Evolutionary conservation across 805 yeast species (phyloP).

Genomic region (Sugiyamaella smithiae): DNA sequence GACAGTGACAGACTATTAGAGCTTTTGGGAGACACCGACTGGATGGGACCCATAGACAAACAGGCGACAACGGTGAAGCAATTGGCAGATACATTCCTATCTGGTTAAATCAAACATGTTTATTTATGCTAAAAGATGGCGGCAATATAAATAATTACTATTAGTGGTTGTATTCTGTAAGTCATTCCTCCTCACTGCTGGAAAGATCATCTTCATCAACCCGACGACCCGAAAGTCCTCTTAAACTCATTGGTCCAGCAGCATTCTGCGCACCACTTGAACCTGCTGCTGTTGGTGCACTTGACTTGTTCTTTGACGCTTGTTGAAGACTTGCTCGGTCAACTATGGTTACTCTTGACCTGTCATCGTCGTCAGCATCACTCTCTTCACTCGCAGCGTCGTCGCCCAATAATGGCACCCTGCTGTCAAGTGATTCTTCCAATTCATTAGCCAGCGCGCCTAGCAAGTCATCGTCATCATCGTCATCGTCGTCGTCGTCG

Average conservation of each 20-base stretch:
- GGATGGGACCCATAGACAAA: too few species aligned
- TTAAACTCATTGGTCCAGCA: constrained; percentile 21
- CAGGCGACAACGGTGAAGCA: too few species aligned
- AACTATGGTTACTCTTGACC: constrained; percentile 3
- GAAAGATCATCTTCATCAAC: constrained; percentile 25
- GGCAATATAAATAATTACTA: too few species aligned
- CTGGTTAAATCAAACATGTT: too few species aligned
- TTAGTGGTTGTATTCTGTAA: too few species aligned
- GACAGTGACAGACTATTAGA: too few species aligned
- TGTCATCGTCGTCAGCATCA: constrained; percentile 19
- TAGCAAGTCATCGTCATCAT: constrained; percentile 31
- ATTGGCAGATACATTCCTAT: too few species aligned
- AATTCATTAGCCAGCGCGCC: constrained; percentile 33
- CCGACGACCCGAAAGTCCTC: constrained; percentile 18
- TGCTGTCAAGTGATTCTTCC: constrained; percentile 26
- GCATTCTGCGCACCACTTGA: not conserved
- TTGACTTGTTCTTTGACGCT: too few species aligned
- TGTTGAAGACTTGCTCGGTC: not conserved
- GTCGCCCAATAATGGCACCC: not conserved
- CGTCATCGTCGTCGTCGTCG: constrained; percentile 24
- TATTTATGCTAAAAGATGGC: too few species aligned
- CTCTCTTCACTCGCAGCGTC: constrained; percentile 14
- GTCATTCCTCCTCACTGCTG: constrained; percentile 25
- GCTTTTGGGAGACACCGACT: too few species aligned
- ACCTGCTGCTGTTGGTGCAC: not conserved